Base-by-base conservation (phyloP, 2,329 filamentous ascomycete genomes). In the Fusarium sp. region DNA sequence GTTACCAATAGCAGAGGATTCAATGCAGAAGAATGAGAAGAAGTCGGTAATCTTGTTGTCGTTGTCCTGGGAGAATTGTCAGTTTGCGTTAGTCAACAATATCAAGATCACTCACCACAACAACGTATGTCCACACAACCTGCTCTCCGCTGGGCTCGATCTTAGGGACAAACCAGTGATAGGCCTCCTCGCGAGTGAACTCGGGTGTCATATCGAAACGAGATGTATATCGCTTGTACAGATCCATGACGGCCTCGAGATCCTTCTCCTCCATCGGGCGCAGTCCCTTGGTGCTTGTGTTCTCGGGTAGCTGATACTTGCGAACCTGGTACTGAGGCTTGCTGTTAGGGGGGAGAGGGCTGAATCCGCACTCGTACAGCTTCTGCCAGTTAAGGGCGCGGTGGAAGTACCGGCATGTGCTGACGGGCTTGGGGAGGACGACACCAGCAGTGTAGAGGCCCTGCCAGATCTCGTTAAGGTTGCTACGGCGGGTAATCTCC, bases 361-460 rank as follows among this genome's bases (percentile, higher is more conserved):
- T 97, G 87, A 99, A 99, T 65, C 95, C 95, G 56, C 96, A 93
- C 78, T 98, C 95, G 82, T 97, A 95, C 14, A 99, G 90, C 86
- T 99, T 98, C 83, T 95, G 89, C 97, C 97, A 99, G 85, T 99
- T 93, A 66, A 99, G 87, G 11, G 95, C 92, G 70, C 97, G 93
- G 84, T 99, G 97, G 85, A 93, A 99, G 87, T 99, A 99, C 74
- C 97, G 91, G 81, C 95, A 97, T 13, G 95, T 98, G 83, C 94
- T 95, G 73, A 99, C 91, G 6, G 97, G 97, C 41, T 93, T 97
- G 32, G 97, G 97, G 2, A 99, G 89, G 43, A 99, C 92, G 23
- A 96, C 92, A 43, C 97, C 97, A 32, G 93, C 97, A 1, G 97
- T 99, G 86, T 98, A 98, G 68, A 99, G 94, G 59, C 96, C 97